These are phyloP conservation scores for Hippophae tibetana DNA, from an alignment of 306 rosid genomes.

Conservation along the genomic window DNA sequence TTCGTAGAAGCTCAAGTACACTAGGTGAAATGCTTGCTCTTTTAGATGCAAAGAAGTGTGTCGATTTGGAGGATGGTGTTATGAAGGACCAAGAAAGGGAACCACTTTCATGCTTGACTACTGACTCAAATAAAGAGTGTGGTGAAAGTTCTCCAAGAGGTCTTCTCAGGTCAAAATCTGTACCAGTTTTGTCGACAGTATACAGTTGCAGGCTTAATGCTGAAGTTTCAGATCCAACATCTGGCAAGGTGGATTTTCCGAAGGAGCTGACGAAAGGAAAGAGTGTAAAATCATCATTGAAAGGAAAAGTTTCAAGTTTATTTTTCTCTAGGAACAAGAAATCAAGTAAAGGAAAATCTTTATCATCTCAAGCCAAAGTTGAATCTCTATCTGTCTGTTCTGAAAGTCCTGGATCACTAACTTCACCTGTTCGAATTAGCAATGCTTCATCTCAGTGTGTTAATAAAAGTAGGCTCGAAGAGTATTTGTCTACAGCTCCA, in stretches of 20 bases:
- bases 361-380: slow-evolving; percentile 27
- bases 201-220: slow-evolving; percentile 27
- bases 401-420: slow-evolving; percentile 27
- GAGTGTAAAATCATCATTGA: slow-evolving; percentile 59
- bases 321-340: slow-evolving; percentile 78
- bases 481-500: slow-evolving; percentile 33
- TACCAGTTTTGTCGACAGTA: slow-evolving; percentile 47
- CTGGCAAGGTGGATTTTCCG: slow-evolving; percentile 27
- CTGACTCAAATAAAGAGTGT: slow-evolving; percentile 36
- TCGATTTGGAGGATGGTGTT: slow-evolving; percentile 27
- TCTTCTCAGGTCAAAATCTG: slow-evolving; percentile 77
- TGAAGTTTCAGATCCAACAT: slow-evolving; percentile 42
- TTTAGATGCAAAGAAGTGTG: slow-evolving; percentile 48
- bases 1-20: slow-evolving; percentile 58
- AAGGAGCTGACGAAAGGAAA: slow-evolving; percentile 45
- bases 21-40: slow-evolving; percentile 96
- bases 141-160: slow-evolving; percentile 32
- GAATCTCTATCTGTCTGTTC: slow-evolving; percentile 27
- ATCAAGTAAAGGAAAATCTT: slow-evolving; percentile 49
- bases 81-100: slow-evolving; percentile 42
- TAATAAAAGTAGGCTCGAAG: slow-evolving; percentile 35
- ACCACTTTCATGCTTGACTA: slow-evolving; percentile 31
- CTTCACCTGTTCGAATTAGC: slow-evolving; percentile 24
- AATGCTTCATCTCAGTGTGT: slow-evolving; percentile 41
- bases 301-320: slow-evolving; percentile 80